These are phyloP conservation scores for Suillus ampliporus DNA, from an alignment of 768 basidiomycete genomes.

Conservation along the genomic window DNA sequence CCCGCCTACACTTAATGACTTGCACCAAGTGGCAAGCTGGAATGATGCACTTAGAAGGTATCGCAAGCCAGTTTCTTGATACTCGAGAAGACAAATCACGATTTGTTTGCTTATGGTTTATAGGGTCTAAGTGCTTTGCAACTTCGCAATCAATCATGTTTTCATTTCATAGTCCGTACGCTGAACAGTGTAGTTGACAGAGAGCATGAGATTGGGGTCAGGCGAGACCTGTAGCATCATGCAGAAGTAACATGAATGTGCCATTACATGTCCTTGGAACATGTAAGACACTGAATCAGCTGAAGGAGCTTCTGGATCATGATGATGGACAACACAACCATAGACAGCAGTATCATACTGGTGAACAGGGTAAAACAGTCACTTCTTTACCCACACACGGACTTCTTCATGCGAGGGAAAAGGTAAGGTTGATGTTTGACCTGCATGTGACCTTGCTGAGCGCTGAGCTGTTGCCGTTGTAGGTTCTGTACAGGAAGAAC, in stretches of 20 bases:
- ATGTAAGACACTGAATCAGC: slow-evolving; percentile 74
- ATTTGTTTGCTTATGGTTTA: too few species aligned
- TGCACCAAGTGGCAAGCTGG: too few species aligned
- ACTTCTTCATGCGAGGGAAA: slow-evolving; percentile 94
- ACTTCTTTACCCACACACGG: too few species aligned
- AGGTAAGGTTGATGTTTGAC: slow-evolving; percentile 54
- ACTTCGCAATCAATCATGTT: too few species aligned
- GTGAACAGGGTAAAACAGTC: slow-evolving; percentile 41
- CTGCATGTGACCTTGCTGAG: slow-evolving; percentile 13
- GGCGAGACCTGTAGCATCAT: neutral
- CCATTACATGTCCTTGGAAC: slow-evolving; percentile 44
- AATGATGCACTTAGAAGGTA: too few species aligned
- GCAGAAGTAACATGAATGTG: too few species aligned
- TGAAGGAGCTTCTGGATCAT: slow-evolving; percentile 56
- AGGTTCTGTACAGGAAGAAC: slow-evolving; percentile 95
- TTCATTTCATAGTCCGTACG: too few species aligned
- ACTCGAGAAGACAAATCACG: too few species aligned
- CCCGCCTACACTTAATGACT: too few species aligned
- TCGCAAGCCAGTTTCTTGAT: too few species aligned
- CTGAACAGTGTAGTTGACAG: too few species aligned
- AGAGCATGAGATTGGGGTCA: slow-evolving; percentile 74
- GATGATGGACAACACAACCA: slow-evolving; percentile 41
- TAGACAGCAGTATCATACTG: slow-evolving; percentile 71
- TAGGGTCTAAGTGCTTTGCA: too few species aligned
- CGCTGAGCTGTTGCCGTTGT: slow-evolving; percentile 19